These are phyloP conservation scores for Ustilago curta DNA, from an alignment of 1,284 basidiomycete species.

Conservation along the genomic window DNA sequence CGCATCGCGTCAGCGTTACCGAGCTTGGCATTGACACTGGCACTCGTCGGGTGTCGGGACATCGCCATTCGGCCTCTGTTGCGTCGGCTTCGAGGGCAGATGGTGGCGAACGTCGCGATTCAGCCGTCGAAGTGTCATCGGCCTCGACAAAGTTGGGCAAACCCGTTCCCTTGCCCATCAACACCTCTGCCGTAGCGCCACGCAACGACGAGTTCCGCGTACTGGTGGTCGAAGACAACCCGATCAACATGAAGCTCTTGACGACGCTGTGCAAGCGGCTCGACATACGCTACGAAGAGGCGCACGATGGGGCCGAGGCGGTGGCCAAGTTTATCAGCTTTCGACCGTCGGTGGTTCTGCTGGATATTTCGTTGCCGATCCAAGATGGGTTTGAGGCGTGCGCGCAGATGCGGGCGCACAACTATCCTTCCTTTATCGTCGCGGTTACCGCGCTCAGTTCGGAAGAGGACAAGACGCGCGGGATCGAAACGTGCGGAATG, in stretches of 20 bases:
- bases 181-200: constrained; percentile 5
- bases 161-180: constrained; percentile 10
- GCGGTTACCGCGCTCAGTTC: constrained; percentile 60
- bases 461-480: constrained; percentile 51
- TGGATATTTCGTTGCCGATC: constrained; percentile 61
- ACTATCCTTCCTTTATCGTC: constrained; percentile 45
- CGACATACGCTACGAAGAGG: constrained; percentile 48
- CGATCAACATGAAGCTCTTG: constrained; percentile 59
- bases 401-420: constrained; percentile 52
- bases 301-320: constrained; percentile 57
- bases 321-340: constrained; percentile 50
- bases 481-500: constrained; percentile 54
- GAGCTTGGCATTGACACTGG: constrained; percentile 13
- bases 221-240: constrained; percentile 63
- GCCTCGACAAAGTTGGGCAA: constrained; percentile 5
- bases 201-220: constrained; percentile 48
- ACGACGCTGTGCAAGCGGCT: constrained; percentile 49
- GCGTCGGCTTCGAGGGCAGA: constrained; percentile 3
- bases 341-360: constrained; percentile 53
- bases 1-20: constrained; percentile 20
- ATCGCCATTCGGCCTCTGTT: constrained; percentile 4
- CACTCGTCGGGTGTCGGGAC: constrained; percentile 12
- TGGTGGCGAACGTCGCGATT: background rate
- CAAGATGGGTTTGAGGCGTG: constrained; percentile 60
- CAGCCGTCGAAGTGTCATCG: background rate